Conservation (phyloP, 495 filamentous ascomycete species). For the Neurospora terricola region DNA sequence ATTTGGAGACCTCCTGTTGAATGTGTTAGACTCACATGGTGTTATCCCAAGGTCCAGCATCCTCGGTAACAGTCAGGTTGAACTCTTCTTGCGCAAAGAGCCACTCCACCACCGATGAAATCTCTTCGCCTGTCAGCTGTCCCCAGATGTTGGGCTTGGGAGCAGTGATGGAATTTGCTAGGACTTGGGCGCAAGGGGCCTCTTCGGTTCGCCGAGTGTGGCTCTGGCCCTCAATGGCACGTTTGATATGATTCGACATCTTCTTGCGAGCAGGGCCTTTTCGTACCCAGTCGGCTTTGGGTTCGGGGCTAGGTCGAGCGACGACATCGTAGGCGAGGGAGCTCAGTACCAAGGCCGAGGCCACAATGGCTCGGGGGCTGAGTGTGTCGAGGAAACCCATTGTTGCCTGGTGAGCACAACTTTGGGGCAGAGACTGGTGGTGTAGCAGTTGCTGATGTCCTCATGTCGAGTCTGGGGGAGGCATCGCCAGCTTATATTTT, state of each 20-base stretch:
- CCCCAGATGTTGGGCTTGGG: conserved; percentile 30
- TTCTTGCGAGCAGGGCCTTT: conserved; percentile 14
- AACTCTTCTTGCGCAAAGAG: conserved; percentile 24
- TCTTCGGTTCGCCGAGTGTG: conserved; percentile 2
- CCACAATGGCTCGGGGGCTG: conserved; percentile 13
- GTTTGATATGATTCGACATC: conserved; percentile 14
- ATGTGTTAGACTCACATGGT: conserved; percentile 9
- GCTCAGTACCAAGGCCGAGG: conserved; percentile 12
- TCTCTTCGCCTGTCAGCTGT: conserved; percentile 22
- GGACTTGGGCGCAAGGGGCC: conserved; percentile 8
- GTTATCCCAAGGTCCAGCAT: conserved; percentile 27
- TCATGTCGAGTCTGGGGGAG: background rate
- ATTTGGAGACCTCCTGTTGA: background rate
- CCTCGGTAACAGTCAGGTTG: conserved; percentile 24
- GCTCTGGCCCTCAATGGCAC: conserved; percentile 13
- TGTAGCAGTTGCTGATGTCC: background rate
- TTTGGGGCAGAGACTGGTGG: background rate
- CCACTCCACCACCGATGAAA: conserved; percentile 21
- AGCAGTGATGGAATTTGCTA: conserved; percentile 13
- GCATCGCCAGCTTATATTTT: background rate
- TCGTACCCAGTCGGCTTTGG: conserved; percentile 10
- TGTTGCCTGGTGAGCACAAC: background rate
- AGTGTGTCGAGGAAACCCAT: conserved; percentile 15
- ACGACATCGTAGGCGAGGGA: conserved; percentile 12
- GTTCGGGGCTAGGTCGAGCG: conserved; percentile 11